Base-by-base conservation (phyloP, 495 filamentous ascomycete genomes). In the Xeromyces bisporus region DNA sequence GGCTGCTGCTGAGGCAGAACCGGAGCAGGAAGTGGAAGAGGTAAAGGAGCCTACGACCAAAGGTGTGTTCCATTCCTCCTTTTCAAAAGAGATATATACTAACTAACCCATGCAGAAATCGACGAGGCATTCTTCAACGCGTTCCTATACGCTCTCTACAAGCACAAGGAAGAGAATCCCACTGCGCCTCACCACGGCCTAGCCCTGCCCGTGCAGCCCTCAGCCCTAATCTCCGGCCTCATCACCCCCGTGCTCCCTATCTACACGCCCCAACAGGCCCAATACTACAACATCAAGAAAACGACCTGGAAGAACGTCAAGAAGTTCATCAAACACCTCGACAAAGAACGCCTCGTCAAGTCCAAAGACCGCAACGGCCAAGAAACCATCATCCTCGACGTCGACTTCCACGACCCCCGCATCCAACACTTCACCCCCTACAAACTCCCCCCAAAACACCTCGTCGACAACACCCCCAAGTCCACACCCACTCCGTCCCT, bases 291-390 rank as follows among this genome's bases (percentile, higher is more conserved):
- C 40, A 74, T 82, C 45, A 82, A 80, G 54, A 81, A 77, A 50
- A 75, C 75, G 4, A 75, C 66, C 47, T 78, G 75, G 67, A 82
- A 81, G 51, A 80, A 71, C 33, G 62, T 73, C 25, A 74, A 71
- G 36, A 81, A 80, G 36, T 80, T 80, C 47, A 71, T 81, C 49
- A 81, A 80, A 45, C 49, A 65, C 18, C 49, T 82, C 6, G 77
- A 80, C 44, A 80, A 79, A 43, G 52, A 69, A 31, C 44, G 58
- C 4, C 45, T 79, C 8, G 47, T 80, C 25, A 77, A 71, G 39
- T 66, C 62, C 18, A 81, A 81, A 44, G 75, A 79, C 18, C 66
- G 71, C 23, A 69, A 61, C 34, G 73, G 75, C 4, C 61, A 70
- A 27, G 77, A 82, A 44, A 70, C 68, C 1, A 62, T 77, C 9